Conservation (phyloP, 495 filamentous ascomycete species). For the Antarctomyces pellizariae region DNA sequence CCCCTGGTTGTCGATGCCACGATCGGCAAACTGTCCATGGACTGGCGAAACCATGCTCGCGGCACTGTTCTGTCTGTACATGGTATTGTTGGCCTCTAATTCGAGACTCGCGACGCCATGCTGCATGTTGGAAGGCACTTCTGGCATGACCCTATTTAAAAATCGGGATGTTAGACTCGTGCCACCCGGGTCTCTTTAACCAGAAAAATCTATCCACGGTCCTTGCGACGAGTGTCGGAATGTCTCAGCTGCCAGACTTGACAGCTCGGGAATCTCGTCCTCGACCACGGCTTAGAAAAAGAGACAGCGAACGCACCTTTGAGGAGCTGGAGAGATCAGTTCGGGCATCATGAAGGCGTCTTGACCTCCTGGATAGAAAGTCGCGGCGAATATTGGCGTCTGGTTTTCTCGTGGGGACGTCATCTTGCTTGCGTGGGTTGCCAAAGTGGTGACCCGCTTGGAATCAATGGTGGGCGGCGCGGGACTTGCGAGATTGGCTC, state of each 20-base stretch:
- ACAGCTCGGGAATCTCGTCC: neutral
- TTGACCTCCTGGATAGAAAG: conserved; percentile 69
- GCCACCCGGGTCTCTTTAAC: neutral
- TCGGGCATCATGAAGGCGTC: conserved; percentile 73
- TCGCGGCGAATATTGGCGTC: too few species aligned
- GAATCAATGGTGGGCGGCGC: too few species aligned
- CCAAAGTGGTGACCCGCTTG: too few species aligned
- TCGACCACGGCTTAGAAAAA: neutral
- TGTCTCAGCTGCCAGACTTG: too few species aligned
- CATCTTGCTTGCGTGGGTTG: too few species aligned
- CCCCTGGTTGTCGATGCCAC: too few species aligned
- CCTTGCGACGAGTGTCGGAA: neutral
- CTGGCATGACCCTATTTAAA: conserved; percentile 29
- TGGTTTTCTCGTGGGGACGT: too few species aligned
- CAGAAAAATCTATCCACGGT: neutral
- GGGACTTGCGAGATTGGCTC: too few species aligned
- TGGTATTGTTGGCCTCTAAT: conserved; percentile 34
- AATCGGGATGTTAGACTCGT: conserved; percentile 1
- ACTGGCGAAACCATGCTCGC: conserved; percentile 11
- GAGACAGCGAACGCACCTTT: conserved; percentile 39
- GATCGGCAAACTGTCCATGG: conserved; percentile 1
- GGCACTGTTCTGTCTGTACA: conserved; percentile 8
- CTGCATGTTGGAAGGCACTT: conserved; percentile 58
- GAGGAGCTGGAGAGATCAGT: conserved; percentile 61
- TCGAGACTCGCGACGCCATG: conserved; percentile 77